These are phyloP conservation scores for Gliomastix tumulicola DNA, from an alignment of 2,329 filamentous ascomycete genomes.

Conservation along the genomic window DNA sequence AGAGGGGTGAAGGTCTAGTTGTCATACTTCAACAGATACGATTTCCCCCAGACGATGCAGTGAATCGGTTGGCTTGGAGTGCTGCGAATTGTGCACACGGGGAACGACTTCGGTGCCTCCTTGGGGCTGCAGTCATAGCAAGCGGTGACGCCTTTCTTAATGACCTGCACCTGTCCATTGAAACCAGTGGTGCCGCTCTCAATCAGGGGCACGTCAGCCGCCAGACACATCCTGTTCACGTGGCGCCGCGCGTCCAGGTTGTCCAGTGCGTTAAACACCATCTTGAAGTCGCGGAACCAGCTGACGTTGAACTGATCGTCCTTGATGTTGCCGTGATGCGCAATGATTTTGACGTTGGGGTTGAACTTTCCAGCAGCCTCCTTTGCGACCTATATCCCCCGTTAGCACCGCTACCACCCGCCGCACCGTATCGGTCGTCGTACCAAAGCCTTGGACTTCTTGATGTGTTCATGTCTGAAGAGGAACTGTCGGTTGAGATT, in stretches of 20 bases:
- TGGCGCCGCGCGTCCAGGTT: conserved; percentile 90
- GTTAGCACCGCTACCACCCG: conserved; percentile 11
- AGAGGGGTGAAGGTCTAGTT: too few species aligned
- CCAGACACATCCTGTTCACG: conserved; percentile 96
- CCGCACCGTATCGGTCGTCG: conserved; percentile 17
- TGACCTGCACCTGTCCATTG: conserved; percentile 95
- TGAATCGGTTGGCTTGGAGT: conserved; percentile 96
- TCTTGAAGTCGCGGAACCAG: conserved; percentile 76
- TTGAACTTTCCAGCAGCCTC: conserved; percentile 90
- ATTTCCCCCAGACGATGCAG: conserved; percentile 98
- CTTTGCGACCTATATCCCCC: conserved; percentile 67
- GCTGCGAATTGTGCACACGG: conserved; percentile 94
- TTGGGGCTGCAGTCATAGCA: conserved; percentile 96
- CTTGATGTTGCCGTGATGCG: conserved; percentile 94
- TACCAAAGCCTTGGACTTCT: conserved; percentile 91
- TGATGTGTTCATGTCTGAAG: conserved; percentile 94
- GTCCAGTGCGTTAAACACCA: conserved; percentile 96
- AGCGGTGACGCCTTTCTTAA: conserved; percentile 84
- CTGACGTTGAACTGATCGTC: conserved; percentile 76
- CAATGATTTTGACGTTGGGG: conserved; percentile 75
- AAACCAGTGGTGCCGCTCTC: conserved; percentile 98
- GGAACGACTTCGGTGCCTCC: conserved; percentile 84
- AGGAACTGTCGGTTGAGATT: conserved; percentile 98
- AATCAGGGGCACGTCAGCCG: conserved; percentile 81
- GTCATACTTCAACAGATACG: conserved; percentile 77